Evolutionary conservation across 2,329 filamentous ascomycete species (phyloP).

Genomic region (Bipolaris oryzae): DNA sequence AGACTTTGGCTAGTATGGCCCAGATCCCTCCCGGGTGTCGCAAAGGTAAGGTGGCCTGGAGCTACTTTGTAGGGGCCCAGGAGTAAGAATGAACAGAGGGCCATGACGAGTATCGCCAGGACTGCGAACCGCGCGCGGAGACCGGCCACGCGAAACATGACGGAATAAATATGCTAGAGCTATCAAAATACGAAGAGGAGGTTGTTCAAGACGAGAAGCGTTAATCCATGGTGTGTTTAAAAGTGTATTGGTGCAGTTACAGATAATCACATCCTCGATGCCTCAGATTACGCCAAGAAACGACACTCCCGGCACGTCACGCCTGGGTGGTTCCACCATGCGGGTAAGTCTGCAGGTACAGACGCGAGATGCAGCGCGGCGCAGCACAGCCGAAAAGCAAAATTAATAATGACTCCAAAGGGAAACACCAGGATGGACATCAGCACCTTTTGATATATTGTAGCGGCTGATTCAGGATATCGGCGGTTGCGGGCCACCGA

Average conservation of each 20-base stretch:
- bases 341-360: constrained; percentile 19
- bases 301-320: constrained; percentile 10
- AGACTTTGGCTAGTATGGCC: constrained; percentile 33
- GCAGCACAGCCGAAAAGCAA: not conserved
- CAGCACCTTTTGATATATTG: constrained; percentile 27
- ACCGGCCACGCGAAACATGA: constrained; percentile 40
- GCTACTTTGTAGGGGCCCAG: constrained; percentile 63
- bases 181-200: not conserved
- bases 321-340: constrained; percentile 13
- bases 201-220: not conserved
- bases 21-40: constrained; percentile 23
- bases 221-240: constrained; percentile 7
- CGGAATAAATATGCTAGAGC: not conserved
- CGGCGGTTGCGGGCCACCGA: constrained; percentile 36
- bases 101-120: constrained; percentile 60
- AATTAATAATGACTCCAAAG: constrained; percentile 1
- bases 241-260: constrained; percentile 1
- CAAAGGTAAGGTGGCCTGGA: constrained; percentile 32
- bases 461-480: constrained; percentile 35
- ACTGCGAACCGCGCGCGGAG: constrained; percentile 47
- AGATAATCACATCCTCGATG: constrained; percentile 11
- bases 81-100: constrained; percentile 63
- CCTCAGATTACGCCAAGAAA: constrained; percentile 25
- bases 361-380: not conserved
- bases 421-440: constrained; percentile 11